A percentile compares a stretch with the other conserved stretches of the same genome.
These are phyloP conservation scores for Geosiphon pyriformis DNA, from an alignment of 192 early-diverging fungal genomes.

Conservation along the genomic window DNA sequence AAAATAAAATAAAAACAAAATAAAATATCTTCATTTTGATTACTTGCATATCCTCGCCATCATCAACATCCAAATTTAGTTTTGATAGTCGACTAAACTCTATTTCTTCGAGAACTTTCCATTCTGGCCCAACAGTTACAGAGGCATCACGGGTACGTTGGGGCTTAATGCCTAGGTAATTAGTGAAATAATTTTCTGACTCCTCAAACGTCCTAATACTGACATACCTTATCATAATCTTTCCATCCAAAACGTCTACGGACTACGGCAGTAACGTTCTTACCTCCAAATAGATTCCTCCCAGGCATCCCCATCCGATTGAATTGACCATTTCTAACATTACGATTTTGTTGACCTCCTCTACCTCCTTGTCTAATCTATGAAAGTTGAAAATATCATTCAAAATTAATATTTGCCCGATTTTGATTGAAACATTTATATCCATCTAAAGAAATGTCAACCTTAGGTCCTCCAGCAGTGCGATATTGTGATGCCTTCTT, in stretches of 20 bases:
- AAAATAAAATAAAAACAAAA: constrained; percentile 1
- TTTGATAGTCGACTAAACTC: constrained; percentile 85
- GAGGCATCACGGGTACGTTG: constrained; percentile 80
- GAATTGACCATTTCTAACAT: constrained; percentile 18
- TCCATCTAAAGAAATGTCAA: too few species aligned
- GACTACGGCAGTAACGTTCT: neutral
- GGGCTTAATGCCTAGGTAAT: constrained; percentile 43
- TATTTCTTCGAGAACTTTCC: constrained; percentile 91
- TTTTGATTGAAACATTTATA: too few species aligned
- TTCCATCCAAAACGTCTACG: constrained; percentile 40
- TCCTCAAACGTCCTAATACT: neutral
- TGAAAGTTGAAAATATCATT: neutral
- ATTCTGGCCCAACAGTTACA: constrained; percentile 81
- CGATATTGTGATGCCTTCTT: constrained; percentile 58
- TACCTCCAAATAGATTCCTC: constrained; percentile 1
- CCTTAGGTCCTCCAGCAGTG: constrained; percentile 34
- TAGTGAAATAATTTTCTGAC: too few species aligned
- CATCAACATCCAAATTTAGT: constrained; percentile 71
- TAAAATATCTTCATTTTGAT: neutral
- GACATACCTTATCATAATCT: constrained; percentile 38
- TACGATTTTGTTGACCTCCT: constrained; percentile 1
- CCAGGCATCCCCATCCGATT: constrained; percentile 19
- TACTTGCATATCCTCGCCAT: constrained; percentile 76
- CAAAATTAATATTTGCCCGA: neutral
- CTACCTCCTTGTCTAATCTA: neutral